phyloP scores from a whole-genome alignment of 371 early-diverging fungal genomes.

The Zopfochytrium polystomum region DNA sequence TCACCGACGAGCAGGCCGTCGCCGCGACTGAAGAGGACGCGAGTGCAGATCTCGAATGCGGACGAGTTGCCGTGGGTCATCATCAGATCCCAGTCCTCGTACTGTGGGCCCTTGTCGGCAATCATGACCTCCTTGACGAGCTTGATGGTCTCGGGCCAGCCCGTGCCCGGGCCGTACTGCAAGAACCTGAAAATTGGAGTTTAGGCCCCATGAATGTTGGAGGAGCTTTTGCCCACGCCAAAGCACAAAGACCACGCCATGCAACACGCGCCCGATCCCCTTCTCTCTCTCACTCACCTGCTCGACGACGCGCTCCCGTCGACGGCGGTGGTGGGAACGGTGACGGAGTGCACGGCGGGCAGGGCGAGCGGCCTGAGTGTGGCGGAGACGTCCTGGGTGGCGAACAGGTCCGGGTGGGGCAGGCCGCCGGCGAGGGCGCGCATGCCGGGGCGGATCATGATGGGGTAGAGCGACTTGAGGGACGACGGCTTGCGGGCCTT shows the following conservation, averaged over 20 bases:
- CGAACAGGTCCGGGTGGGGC: too few species aligned
- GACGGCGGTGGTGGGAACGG: background rate
- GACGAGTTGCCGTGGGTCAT: conserved; percentile 12
- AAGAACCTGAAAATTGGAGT: background rate
- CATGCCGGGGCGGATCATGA: conserved; percentile 3
- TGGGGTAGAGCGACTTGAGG: conserved; percentile 11
- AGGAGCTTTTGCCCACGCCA: background rate
- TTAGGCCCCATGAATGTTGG: background rate
- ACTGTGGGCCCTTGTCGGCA: background rate
- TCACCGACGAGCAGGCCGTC: conserved; percentile 14
- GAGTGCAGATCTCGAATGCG: conserved; percentile 2
- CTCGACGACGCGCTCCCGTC: background rate
- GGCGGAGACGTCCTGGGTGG: too few species aligned
- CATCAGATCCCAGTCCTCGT: conserved; percentile 14
- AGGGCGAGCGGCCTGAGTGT: background rate
- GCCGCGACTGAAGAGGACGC: conserved; percentile 7
- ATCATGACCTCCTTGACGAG: background rate
- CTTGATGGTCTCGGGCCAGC: background rate
- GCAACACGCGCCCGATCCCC: background rate
- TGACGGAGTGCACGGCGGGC: conserved; percentile 1
- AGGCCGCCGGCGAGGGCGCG: too few species aligned
- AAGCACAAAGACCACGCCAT: background rate
- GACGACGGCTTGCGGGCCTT: background rate
- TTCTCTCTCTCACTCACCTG: background rate
- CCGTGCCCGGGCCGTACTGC: background rate